Evolutionary conservation across 371 early-diverging fungal species (phyloP).

Genomic region (Mucor circinelloides): DNA sequence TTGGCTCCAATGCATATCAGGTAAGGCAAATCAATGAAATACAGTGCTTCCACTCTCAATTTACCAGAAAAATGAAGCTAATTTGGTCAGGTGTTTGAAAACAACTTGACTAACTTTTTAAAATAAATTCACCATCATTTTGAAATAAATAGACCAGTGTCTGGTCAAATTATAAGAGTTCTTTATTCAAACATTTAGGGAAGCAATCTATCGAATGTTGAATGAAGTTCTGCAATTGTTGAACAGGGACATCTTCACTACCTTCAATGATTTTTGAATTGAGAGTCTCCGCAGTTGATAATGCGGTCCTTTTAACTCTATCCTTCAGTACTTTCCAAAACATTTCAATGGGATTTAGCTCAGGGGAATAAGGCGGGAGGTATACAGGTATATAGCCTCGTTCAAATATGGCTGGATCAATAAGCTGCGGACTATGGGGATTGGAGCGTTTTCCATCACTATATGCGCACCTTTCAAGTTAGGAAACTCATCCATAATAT

Average conservation of each 20-base stretch:
- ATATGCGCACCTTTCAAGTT: slow-evolving; percentile 11
- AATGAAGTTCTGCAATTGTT: slow-evolving; percentile 8
- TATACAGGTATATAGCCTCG: slow-evolving; percentile 9
- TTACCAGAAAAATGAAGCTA: no score
- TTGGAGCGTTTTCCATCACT: neutral
- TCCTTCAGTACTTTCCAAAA: no score
- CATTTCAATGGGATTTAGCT: slow-evolving; percentile 14
- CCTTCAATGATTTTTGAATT: slow-evolving; percentile 13
- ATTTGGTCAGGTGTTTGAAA: neutral
- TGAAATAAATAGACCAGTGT: slow-evolving; percentile 2
- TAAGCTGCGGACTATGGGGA: no score
- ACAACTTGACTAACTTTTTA: no score
- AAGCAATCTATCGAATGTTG: slow-evolving; percentile 10
- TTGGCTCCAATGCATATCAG: no score
- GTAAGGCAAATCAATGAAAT: no score
- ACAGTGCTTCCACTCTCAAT: no score
- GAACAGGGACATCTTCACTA: slow-evolving; percentile 11
- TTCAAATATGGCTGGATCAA: slow-evolving; percentile 6
- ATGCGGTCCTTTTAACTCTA: slow-evolving; percentile 6
- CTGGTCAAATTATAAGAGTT: slow-evolving; percentile 3
- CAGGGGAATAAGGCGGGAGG: slow-evolving; percentile 17
- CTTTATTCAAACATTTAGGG: no score
- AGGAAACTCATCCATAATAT: slow-evolving; percentile 6
- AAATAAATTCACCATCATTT: neutral
- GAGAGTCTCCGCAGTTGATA: slow-evolving; percentile 6